These are phyloP conservation scores for Stropharia rugosoannulata DNA, from an alignment of 768 basidiomycete genomes.

Conservation along the genomic window DNA sequence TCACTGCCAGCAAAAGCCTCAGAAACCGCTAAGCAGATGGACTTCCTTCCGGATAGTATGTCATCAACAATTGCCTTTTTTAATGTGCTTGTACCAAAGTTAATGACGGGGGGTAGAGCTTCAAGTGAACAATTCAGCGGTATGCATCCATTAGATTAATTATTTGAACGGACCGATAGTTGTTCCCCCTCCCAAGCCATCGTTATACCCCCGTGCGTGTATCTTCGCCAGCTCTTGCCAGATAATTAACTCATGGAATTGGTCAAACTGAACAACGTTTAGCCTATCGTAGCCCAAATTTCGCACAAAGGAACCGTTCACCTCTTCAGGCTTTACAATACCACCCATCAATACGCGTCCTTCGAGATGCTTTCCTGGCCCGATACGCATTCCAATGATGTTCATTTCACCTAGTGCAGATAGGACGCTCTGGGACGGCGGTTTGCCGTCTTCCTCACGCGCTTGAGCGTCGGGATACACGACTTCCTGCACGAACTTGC, in stretches of 20 bases:
- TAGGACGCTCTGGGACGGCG: slow-evolving; percentile 67
- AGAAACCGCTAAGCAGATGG: slow-evolving; percentile 76
- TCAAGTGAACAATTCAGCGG: background rate
- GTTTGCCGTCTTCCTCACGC: slow-evolving; percentile 80
- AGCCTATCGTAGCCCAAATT: background rate
- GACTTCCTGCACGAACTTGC: slow-evolving; percentile 70
- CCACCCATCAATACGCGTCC: slow-evolving; percentile 76
- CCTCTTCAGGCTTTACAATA: slow-evolving; percentile 73
- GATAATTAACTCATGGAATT: slow-evolving; percentile 80
- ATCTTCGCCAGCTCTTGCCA: slow-evolving; percentile 69
- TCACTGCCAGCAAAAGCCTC: slow-evolving; percentile 86
- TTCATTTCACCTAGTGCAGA: slow-evolving; percentile 58
- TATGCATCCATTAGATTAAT: background rate
- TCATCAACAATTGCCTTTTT: slow-evolving; percentile 61
- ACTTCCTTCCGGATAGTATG: slow-evolving; percentile 61
- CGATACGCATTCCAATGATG: slow-evolving; percentile 73
- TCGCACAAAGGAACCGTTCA: slow-evolving; percentile 21
- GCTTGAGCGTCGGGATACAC: slow-evolving; percentile 55
- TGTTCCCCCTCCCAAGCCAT: slow-evolving; percentile 61
- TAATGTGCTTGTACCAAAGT: slow-evolving; percentile 71
- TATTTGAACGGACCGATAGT: slow-evolving; percentile 13
- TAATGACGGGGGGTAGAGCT: slow-evolving; percentile 76
- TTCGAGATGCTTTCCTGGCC: slow-evolving; percentile 83
- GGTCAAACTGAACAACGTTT: slow-evolving; percentile 42
- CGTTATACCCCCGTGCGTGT: slow-evolving; percentile 74